These are phyloP conservation scores for Monilinia fructigena DNA, from an alignment of 2,329 filamentous ascomycete genomes.

Conservation along the genomic window DNA sequence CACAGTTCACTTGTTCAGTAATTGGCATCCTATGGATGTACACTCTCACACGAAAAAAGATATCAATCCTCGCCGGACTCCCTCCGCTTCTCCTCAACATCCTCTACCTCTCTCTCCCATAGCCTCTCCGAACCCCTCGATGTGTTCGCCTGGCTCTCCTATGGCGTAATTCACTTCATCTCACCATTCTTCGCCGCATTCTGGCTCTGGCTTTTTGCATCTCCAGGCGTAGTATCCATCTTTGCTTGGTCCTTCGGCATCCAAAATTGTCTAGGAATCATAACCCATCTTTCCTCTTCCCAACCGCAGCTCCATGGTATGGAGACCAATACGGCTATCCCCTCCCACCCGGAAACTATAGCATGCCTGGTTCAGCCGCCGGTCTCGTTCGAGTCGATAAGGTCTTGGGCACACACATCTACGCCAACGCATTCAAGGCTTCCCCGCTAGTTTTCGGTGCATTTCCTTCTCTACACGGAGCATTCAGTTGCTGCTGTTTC, in stretches of 20 bases:
- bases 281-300: slow-evolving; percentile 83
- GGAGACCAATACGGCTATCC: slow-evolving; percentile 76
- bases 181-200: slow-evolving; percentile 75
- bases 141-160: slow-evolving; percentile 70
- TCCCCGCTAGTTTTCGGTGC: slow-evolving; percentile 90
- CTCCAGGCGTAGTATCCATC: slow-evolving; percentile 77
- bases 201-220: slow-evolving; percentile 82
- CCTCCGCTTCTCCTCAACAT: slow-evolving; percentile 59
- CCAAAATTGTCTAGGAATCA: slow-evolving; percentile 83
- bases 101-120: slow-evolving; percentile 78
- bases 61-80: slow-evolving; percentile 33
- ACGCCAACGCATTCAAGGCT: slow-evolving; percentile 85
- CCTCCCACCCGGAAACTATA: slow-evolving; percentile 84
- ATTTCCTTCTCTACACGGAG: slow-evolving; percentile 90
- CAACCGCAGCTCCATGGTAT: slow-evolving; percentile 93
- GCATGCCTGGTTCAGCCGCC: slow-evolving; percentile 83
- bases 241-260: slow-evolving; percentile 87
- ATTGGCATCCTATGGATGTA: slow-evolving; percentile 36
- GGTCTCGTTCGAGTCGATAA: slow-evolving; percentile 84
- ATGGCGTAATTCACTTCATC: slow-evolving; percentile 85
- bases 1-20: slow-evolving; percentile 31
- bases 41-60: slow-evolving; percentile 33
- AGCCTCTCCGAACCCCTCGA: slow-evolving; percentile 43
- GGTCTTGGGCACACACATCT: slow-evolving; percentile 83
- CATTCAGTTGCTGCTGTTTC: slow-evolving; percentile 89